A percentile compares a stretch with the other conserved stretches of the same genome.
Evolutionary conservation across 106 monocot genomes (phyloP).

Genomic region (Dioscorea zingiberensis): DNA sequence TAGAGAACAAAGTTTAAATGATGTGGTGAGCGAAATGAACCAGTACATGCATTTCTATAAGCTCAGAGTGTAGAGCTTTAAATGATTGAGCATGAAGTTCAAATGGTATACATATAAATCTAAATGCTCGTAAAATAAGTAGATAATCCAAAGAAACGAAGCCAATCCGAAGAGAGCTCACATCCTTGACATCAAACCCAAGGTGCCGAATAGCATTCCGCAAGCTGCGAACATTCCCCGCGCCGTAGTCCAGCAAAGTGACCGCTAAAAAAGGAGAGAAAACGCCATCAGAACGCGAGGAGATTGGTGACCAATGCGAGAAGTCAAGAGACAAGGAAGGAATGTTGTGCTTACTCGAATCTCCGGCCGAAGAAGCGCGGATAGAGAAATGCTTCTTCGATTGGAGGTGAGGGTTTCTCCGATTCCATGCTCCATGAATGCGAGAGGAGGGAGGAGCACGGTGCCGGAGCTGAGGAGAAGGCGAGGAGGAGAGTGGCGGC

Average conservation of each 20-base stretch:
- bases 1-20: no score
- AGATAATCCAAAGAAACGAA: no score
- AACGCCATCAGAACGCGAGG: neutral
- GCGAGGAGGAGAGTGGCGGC: conserved; percentile 1
- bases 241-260: conserved; percentile 88
- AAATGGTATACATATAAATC: no score
- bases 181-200: conserved; percentile 82
- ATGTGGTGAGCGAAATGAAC: no score
- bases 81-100: no score
- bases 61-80: no score
- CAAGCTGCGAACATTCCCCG: conserved; percentile 85
- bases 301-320: neutral
- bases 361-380: neutral
- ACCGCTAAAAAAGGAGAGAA: conserved; percentile 30
- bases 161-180: conserved; percentile 12
- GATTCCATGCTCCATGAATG: neutral
- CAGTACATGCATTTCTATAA: no score
- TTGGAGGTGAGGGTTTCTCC: neutral
- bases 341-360: neutral
- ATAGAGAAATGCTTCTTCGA: no score
- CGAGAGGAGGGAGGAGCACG: neutral
- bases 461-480: neutral
- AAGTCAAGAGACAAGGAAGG: neutral
- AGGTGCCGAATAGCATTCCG: conserved; percentile 76
- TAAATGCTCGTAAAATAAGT: no score